Evolutionary conservation across 495 filamentous ascomycete species (phyloP), one percentile per base, ranked within the genome.

Genomic region (Talaromyces proteolyticus): DNA sequence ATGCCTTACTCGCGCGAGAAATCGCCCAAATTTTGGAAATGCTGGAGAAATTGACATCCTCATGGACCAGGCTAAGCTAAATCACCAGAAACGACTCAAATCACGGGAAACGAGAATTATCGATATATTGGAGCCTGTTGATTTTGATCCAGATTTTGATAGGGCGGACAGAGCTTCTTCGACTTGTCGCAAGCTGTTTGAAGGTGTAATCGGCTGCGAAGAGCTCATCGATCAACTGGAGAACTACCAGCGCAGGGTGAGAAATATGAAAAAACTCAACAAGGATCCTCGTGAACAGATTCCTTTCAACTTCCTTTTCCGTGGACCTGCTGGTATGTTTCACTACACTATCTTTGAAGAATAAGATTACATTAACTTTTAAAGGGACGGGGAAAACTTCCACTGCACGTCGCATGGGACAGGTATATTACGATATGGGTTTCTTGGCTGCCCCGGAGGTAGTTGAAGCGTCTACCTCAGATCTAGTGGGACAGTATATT

Each of bases 371-470:
- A 26, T 39, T 42, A 52, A 21, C 3, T 38, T 7, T 21, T 26
- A 34, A 45, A 82, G 81, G 87, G 1, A 89, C 86, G 3, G 87
- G 87, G 11, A 91, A 91, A 55, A 89, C 87, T 0, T 82, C 74
- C 0, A 88, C 84, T 0, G 87, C 87, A 0, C 63, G 72, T 46
- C 84, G 77, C 53, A 86, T 91, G 76, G 87, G 86, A 8, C 72
- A 84, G 47, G 66, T 91, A 0, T 90, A 78, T 57, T 89, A 87
- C 54, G 80, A 89, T 54, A 79, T 87, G 75, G 81, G 82, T 0
- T 74, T 87, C 19, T 63, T 88, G 1, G 53, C 75, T 1, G 70
- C 72, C 0, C 63, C 57, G 0, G 75, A 78, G 39, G 80, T 87
- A 0, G 56, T 82, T 0, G 81, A 86, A 44, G 72, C 68, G 39